Percentiles rank a stretch among this genome's conserved stretches.
phyloP scores from a whole-genome alignment of 108 stramenopile genomes.

The Skeletonema costatum region DNA sequence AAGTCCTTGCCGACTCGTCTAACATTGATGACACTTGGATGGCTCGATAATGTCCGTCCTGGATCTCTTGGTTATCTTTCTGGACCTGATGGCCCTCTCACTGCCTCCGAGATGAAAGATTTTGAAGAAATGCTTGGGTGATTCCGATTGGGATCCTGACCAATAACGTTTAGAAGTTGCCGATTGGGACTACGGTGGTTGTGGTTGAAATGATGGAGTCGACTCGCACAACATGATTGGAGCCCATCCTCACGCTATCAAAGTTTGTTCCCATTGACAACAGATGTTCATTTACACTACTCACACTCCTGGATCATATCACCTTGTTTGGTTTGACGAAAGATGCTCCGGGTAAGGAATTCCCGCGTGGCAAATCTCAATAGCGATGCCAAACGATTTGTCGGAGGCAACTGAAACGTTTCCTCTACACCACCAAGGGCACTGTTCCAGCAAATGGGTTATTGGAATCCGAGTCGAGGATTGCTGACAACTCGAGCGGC shows the following conservation, averaged over 20 bases:
- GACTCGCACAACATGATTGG: slow-evolving; percentile 54
- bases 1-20: slow-evolving; percentile 43
- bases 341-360: slow-evolving; percentile 39
- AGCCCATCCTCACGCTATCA: slow-evolving; percentile 60
- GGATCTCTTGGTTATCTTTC: slow-evolving; percentile 49
- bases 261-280: slow-evolving; percentile 56
- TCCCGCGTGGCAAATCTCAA: slow-evolving; percentile 48
- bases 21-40: slow-evolving; percentile 28
- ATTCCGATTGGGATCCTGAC: slow-evolving; percentile 58
- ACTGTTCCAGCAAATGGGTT: slow-evolving; percentile 55
- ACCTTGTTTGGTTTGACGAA: slow-evolving; percentile 59
- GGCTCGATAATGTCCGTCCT: slow-evolving; percentile 21
- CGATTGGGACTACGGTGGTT: slow-evolving; percentile 65
- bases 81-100: slow-evolving; percentile 32
- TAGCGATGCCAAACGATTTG: slow-evolving; percentile 33
- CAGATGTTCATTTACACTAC: slow-evolving; percentile 39
- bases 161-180: slow-evolving; percentile 68
- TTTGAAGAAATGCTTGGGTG: slow-evolving; percentile 70
- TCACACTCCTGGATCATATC: slow-evolving; percentile 50
- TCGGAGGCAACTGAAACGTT: slow-evolving; percentile 33
- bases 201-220: slow-evolving; percentile 38
- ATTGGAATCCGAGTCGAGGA: slow-evolving; percentile 24
- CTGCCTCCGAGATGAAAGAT: slow-evolving; percentile 46
- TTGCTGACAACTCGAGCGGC: slow-evolving; percentile 35
- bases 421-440: slow-evolving; percentile 65